Evolutionary conservation across 1,139 yeast genomes (phyloP).

Genomic region (Yamadazyma sp.): DNA sequence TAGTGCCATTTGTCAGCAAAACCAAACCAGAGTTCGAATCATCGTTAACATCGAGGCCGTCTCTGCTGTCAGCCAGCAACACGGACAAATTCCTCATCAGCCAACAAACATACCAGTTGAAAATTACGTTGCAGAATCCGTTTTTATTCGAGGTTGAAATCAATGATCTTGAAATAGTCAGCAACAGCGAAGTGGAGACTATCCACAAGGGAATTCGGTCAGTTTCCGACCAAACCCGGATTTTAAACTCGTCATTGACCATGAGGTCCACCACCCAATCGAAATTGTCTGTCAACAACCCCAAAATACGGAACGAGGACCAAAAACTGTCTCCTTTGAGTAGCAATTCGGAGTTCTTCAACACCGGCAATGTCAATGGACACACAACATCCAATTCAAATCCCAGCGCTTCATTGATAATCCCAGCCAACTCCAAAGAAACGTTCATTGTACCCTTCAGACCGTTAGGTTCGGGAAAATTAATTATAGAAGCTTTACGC

Average conservation of each 20-base stretch:
- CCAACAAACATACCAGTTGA: conserved; percentile 55
- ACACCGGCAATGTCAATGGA: conserved; percentile 2
- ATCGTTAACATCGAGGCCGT: conserved; percentile 28
- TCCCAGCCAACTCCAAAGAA: conserved; percentile 32
- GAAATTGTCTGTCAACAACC: conserved; percentile 12
- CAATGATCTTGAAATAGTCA: conserved; percentile 46
- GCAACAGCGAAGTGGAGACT: conserved; percentile 34
- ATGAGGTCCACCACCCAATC: conserved; percentile 7
- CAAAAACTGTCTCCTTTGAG: conserved; percentile 5
- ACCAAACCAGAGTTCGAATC: conserved; percentile 14
- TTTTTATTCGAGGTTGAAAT: conserved; percentile 73
- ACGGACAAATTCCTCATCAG: conserved; percentile 46
- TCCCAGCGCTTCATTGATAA: conserved; percentile 11
- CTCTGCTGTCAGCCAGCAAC: conserved; percentile 11
- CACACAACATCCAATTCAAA: conserved; percentile 2
- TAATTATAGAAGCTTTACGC: conserved; percentile 33
- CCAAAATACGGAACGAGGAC: conserved; percentile 10
- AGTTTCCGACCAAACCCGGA: conserved; percentile 6
- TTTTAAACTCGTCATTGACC: conserved; percentile 2
- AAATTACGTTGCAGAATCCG: conserved; percentile 72
- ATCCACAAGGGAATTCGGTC: conserved; percentile 15
- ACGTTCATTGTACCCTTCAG: conserved; percentile 36
- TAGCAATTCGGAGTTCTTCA: not conserved
- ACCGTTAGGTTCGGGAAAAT: conserved; percentile 31
- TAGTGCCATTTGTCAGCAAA: conserved; percentile 37